These are phyloP conservation scores for Urtica urens DNA, from an alignment of 306 rosid species.

Conservation along the genomic window DNA sequence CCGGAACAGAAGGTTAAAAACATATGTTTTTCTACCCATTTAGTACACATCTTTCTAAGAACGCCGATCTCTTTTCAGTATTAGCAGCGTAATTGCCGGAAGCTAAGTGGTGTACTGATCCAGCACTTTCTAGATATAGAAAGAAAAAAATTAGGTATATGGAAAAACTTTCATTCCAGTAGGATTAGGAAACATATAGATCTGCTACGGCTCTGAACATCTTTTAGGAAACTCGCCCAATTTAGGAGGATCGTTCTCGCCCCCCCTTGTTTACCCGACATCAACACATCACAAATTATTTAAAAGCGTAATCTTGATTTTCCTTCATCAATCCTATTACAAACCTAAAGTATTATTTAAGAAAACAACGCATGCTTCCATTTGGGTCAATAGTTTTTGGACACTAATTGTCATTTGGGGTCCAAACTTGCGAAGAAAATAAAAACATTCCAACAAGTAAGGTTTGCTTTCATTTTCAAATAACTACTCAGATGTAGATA, in stretches of 20 bases:
- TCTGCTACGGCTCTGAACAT: constrained; percentile 28
- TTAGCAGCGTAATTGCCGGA: constrained; percentile 84
- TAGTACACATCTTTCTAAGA: constrained; percentile 73
- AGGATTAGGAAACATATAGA: background rate
- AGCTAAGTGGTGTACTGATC: constrained; percentile 57
- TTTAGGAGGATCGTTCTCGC: constrained; percentile 11
- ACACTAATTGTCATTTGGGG: too few relatives aligned
- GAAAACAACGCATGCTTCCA: background rate
- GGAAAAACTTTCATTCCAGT: too few relatives aligned
- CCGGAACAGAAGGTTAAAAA: background rate
- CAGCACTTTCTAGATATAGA: constrained; percentile 66
- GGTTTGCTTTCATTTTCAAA: too few relatives aligned
- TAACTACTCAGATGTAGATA: too few relatives aligned
- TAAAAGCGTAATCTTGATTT: too few relatives aligned
- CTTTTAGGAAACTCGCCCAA: constrained; percentile 36
- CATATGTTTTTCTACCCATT: constrained; percentile 49
- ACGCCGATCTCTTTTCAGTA: constrained; percentile 72
- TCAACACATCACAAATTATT: too few relatives aligned
- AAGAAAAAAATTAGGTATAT: too few relatives aligned
- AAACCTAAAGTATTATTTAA: constrained; percentile 1
- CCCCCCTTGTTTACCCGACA: constrained; percentile 29
- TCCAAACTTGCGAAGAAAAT: too few relatives aligned
- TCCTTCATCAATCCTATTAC: too few relatives aligned
- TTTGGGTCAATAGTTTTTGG: background rate
- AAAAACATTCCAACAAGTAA: too few relatives aligned